A percentile compares a stretch with the other conserved stretches of the same genome.
Evolutionary conservation across 1,284 basidiomycete genomes (phyloP).

Genomic region (Veloporphyrellus conicus): DNA sequence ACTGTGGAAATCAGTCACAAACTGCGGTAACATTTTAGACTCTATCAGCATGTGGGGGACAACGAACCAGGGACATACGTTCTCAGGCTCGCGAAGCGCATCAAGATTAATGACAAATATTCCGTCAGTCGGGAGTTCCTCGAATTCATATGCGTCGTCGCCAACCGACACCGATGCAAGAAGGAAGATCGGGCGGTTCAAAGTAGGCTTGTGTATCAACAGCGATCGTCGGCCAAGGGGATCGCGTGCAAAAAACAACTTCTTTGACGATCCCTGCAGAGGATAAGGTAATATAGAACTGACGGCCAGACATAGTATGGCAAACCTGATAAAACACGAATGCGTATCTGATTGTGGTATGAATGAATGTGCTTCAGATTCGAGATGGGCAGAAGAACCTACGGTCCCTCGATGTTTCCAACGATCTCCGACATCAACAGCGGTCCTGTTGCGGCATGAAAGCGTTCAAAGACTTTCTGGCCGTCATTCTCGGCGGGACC

Average conservation of each 20-base stretch:
- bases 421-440: conserved; percentile 52
- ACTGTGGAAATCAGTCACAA: conserved; percentile 30
- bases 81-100: conserved; percentile 19
- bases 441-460: conserved; percentile 40
- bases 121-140: conserved; percentile 60
- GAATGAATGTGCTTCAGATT: not conserved
- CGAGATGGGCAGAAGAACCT: conserved; percentile 37
- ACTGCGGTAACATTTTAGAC: conserved; percentile 26
- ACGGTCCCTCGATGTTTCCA: conserved; percentile 81
- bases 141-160: conserved; percentile 43
- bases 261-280: conserved; percentile 41
- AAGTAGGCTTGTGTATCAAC: conserved; percentile 59
- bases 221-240: conserved; percentile 90
- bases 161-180: conserved; percentile 67
- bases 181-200: conserved; percentile 49
- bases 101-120: conserved; percentile 54
- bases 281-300: conserved; percentile 6
- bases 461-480: conserved; percentile 52
- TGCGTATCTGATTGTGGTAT: conserved; percentile 59
- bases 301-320: not conserved
- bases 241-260: conserved; percentile 80
- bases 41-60: conserved; percentile 6
- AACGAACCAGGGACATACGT: conserved; percentile 22
- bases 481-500: conserved; percentile 73
- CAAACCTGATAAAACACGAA: conserved; percentile 76